These are phyloP conservation scores for Chaetomium tenue DNA, from an alignment of 495 filamentous ascomycete species.

Conservation along the genomic window DNA sequence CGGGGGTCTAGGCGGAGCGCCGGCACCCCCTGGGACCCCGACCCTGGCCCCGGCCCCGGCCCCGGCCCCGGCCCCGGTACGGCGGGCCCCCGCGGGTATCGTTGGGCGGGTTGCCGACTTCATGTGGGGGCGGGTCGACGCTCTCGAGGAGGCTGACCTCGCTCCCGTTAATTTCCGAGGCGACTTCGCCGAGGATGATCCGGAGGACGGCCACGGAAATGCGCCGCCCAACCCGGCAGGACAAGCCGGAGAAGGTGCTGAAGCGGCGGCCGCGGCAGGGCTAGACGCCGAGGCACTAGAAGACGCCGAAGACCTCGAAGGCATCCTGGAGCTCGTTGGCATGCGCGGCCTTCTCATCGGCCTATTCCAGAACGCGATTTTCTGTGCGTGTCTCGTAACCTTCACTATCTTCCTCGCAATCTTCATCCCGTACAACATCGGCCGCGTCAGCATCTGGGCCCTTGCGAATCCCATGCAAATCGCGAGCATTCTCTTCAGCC, in stretches of 20 bases:
- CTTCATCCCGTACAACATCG: slow-evolving; percentile 87
- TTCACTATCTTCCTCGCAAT: slow-evolving; percentile 79
- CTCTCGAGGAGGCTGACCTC: slow-evolving; percentile 39
- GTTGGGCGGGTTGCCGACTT: slow-evolving; percentile 47
- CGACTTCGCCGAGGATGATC: slow-evolving; percentile 44
- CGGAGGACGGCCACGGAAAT: slow-evolving; percentile 27
- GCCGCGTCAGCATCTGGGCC: slow-evolving; percentile 75
- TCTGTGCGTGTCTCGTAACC: slow-evolving; percentile 85
- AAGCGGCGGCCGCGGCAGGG: slow-evolving; percentile 44
- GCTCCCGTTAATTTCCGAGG: slow-evolving; percentile 28
- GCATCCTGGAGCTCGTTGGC: slow-evolving; percentile 91
- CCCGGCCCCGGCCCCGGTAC: slow-evolving; percentile 3
- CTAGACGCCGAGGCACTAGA: slow-evolving; percentile 58
- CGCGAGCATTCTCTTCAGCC: slow-evolving; percentile 63
- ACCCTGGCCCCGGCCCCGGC: not conserved
- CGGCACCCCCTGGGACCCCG: too few relatives aligned
- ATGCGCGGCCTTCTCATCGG: slow-evolving; percentile 92
- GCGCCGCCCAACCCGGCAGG: slow-evolving; percentile 22
- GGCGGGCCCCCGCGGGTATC: slow-evolving; percentile 35
- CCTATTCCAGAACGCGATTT: slow-evolving; percentile 89
- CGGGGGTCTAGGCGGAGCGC: not conserved
- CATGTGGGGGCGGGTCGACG: slow-evolving; percentile 45
- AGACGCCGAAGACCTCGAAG: slow-evolving; percentile 95
- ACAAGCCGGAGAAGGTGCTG: slow-evolving; percentile 37
- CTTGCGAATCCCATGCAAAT: slow-evolving; percentile 78